Base-by-base conservation (phyloP, 2,329 filamentous ascomycete species). In the Ophiosphaerella herpotricha region DNA sequence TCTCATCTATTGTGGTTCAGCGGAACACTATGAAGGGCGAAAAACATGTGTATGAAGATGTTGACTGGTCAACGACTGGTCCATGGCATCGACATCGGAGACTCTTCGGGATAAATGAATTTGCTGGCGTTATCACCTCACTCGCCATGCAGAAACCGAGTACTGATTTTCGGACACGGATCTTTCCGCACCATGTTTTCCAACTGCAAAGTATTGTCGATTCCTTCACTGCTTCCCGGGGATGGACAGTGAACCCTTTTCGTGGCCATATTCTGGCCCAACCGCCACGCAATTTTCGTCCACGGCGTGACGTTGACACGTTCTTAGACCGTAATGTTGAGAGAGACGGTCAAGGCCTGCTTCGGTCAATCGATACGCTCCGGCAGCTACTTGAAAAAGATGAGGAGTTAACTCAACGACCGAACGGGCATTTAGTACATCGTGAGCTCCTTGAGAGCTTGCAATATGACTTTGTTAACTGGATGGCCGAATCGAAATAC, bases 191-290 rank as follows among this genome's bases (percentile, higher is more conserved):
- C 31, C 74, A 77, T 51, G 75, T 82, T 1, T 80, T 82, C 49
- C 73, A 81, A 33, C 64, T 82, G 0, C 78, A 82, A 52, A 78
- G 75, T 48, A 78, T 82, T 31, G 72, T 81, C 11, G 80, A 82
- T 50, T 77, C 79, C 1, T 64, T 79, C 32, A 67, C 70, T 2
- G 65, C 75, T 1, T 80, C 73, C 11, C 74, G 73, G 0, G 78
- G 79, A 3, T 82, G 79, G 78, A 66, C 61, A 1, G 14, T 71
- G 2, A 64, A 55, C 41, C 40, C 43, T 7, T 26, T 76, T 3
- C 39, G 48, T 12, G 74, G 75, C 0, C 74, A 79, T 58, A 49
- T 75, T 7, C 38, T 79, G 1, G 50, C 37, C 31, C 33, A 66
- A 9, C 75, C 77, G 7, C 57, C 76, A 4, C 39, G 36, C 18